phyloP scores from a whole-genome alignment of 495 filamentous ascomycete genomes.

The Pseudotulostoma volvatum region DNA sequence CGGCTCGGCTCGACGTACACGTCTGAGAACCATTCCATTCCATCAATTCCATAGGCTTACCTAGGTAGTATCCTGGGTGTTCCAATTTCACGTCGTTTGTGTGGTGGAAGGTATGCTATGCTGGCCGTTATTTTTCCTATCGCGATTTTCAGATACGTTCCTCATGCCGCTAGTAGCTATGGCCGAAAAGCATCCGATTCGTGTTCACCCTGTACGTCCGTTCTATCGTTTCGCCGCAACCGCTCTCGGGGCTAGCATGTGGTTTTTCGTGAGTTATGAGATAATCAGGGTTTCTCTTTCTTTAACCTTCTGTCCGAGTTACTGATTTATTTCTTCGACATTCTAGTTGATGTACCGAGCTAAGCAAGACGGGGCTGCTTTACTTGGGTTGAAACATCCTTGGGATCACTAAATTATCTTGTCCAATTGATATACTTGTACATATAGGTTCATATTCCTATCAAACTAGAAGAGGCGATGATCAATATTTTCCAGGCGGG shows the following conservation, averaged over 20 bases:
- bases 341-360: slow-evolving; percentile 80
- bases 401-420: slow-evolving; percentile 77
- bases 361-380: slow-evolving; percentile 76
- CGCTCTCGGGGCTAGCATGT: slow-evolving; percentile 86
- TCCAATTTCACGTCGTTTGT: too few species aligned
- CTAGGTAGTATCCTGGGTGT: too few species aligned
- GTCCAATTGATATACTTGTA: too few species aligned
- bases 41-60: too few species aligned
- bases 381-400: slow-evolving; percentile 91
- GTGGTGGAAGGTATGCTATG: too few species aligned
- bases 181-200: slow-evolving; percentile 53
- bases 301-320: slow-evolving; percentile 1
- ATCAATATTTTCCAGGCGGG: too few species aligned
- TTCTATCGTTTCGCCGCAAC: slow-evolving; percentile 76
- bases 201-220: slow-evolving; percentile 53
- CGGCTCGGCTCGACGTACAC: too few species aligned
- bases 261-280: slow-evolving; percentile 71
- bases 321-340: slow-evolving; percentile 7
- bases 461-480: too few species aligned
- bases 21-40: too few species aligned
- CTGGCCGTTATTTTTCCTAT: too few species aligned
- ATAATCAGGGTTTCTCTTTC: not conserved
- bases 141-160: too few species aligned
- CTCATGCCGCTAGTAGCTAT: slow-evolving; percentile 32
- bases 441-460: too few species aligned